Evolutionary conservation across 139 green algal genomes (phyloP).

Genomic region (Chlorella sp.): DNA sequence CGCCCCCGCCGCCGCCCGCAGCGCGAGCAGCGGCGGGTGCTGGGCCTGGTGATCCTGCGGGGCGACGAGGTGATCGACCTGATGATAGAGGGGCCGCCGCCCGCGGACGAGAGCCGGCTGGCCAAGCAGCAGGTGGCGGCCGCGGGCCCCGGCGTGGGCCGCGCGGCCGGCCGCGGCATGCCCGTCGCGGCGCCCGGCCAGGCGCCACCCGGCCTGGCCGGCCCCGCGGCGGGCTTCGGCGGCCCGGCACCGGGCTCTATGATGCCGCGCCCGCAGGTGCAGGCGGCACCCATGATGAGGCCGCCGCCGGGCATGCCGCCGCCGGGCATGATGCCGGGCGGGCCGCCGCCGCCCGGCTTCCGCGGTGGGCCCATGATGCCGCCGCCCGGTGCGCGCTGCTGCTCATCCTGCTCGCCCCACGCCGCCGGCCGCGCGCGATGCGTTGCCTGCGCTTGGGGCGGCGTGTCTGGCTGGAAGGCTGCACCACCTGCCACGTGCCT

Average conservation of each 20-base stretch:
- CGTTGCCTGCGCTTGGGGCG: too few species aligned
- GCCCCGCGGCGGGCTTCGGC: slow-evolving; percentile 85
- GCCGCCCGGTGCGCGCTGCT: slow-evolving; percentile 7
- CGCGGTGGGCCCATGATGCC: slow-evolving; percentile 24
- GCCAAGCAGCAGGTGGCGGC: slow-evolving; percentile 55
- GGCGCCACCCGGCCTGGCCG: slow-evolving; percentile 82
- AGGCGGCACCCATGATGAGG: slow-evolving; percentile 61
- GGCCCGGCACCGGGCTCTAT: slow-evolving; percentile 89
- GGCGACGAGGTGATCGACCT: slow-evolving; percentile 96
- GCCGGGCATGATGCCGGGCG: slow-evolving; percentile 34
- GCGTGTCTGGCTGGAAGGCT: too few species aligned
- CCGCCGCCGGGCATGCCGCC: slow-evolving; percentile 39
- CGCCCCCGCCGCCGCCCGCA: slow-evolving; percentile 37
- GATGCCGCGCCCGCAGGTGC: slow-evolving; percentile 81
- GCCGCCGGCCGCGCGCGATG: too few species aligned
- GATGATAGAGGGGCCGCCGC: slow-evolving; percentile 95
- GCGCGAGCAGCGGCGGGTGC: slow-evolving; percentile 87
- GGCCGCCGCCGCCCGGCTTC: slow-evolving; percentile 37
- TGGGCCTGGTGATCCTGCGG: slow-evolving; percentile 94
- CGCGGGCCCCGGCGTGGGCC: slow-evolving; percentile 81
- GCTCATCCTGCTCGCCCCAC: neutral
- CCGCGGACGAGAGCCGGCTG: slow-evolving; percentile 66
- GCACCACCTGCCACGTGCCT: too few species aligned
- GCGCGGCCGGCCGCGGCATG: slow-evolving; percentile 81
- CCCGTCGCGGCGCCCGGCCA: slow-evolving; percentile 71